Conservation (phyloP, 2,329 filamentous ascomycete species). For the Colletotrichum viniferum region DNA sequence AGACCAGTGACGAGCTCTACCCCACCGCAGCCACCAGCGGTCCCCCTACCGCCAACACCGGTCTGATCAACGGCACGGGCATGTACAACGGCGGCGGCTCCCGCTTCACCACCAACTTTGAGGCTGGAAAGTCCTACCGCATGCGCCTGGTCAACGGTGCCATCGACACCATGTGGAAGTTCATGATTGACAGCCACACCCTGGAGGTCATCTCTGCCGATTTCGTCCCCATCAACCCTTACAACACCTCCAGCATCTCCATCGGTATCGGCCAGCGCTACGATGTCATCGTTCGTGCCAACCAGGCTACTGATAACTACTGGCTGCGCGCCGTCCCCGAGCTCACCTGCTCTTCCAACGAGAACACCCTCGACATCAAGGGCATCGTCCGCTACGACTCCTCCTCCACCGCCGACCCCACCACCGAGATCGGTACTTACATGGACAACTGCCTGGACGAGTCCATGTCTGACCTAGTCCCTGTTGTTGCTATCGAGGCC, state of each 20-base stretch:
- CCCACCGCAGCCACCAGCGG: conserved; percentile 27
- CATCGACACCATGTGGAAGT: conserved; percentile 48
- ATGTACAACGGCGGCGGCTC: conserved; percentile 36
- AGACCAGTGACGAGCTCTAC: conserved; percentile 42
- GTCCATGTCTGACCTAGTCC: conserved; percentile 34
- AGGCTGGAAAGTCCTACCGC: conserved; percentile 46
- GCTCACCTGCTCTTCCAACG: conserved; percentile 42
- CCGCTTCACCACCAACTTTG: conserved; percentile 42
- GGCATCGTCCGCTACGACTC: conserved; percentile 52
- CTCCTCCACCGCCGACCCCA: conserved; percentile 24
- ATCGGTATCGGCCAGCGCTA: conserved; percentile 54
- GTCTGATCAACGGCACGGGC: conserved; percentile 48
- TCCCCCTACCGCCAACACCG: conserved; percentile 46
- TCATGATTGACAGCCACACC: conserved; percentile 59
- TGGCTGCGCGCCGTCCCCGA: conserved; percentile 54
- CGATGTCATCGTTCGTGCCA: conserved; percentile 49
- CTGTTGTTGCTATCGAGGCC: conserved; percentile 35
- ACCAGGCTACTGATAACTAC: conserved; percentile 42
- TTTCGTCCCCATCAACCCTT: conserved; percentile 62
- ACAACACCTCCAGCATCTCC: conserved; percentile 50
- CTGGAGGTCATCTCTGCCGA: conserved; percentile 62
- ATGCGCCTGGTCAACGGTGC: conserved; percentile 53
- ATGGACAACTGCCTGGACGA: conserved; percentile 38
- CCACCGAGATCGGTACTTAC: conserved; percentile 28
- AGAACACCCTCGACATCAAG: conserved; percentile 45